phyloP scores from a whole-genome alignment of 2,329 filamentous ascomycete species.

The Didymosphaeria variabile region DNA sequence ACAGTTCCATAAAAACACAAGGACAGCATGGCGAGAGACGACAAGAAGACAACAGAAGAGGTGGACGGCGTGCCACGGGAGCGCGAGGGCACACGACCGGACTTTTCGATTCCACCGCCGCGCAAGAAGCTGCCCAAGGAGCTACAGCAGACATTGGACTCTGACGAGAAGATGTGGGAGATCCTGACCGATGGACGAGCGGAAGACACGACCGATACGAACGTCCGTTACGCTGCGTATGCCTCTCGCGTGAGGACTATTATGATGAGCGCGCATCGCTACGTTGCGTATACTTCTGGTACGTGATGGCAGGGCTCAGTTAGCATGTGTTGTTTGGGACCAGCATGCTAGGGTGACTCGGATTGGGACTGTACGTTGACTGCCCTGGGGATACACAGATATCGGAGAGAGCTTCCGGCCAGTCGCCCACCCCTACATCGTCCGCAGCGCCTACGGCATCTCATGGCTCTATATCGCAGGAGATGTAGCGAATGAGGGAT shows the following conservation, averaged over 20 bases:
- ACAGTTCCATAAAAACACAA: background rate
- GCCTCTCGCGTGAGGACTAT: constrained; percentile 85
- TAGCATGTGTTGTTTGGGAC: no score
- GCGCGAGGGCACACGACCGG: constrained; percentile 55
- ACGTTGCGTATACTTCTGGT: constrained; percentile 92
- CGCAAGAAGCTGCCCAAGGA: constrained; percentile 62
- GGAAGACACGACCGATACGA: constrained; percentile 82
- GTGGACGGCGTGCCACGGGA: constrained; percentile 52
- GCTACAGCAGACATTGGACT: constrained; percentile 65
- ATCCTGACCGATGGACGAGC: constrained; percentile 79
- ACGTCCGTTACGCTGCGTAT: constrained; percentile 91
- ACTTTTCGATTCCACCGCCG: constrained; percentile 59
- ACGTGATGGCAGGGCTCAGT: background rate
- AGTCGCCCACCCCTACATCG: constrained; percentile 83
- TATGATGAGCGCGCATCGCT: constrained; percentile 88
- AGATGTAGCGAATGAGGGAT: constrained; percentile 91
- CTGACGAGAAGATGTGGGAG: constrained; percentile 78
- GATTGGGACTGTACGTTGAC: background rate
- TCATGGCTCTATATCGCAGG: constrained; percentile 93
- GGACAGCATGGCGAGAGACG: constrained; percentile 50
- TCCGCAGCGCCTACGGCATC: constrained; percentile 84
- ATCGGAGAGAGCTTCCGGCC: constrained; percentile 97
- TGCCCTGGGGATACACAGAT: constrained; percentile 51
- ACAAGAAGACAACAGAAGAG: constrained; percentile 34
- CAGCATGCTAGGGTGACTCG: no score